Conservation (phyloP, 768 basidiomycete species). For the Termitomyces sp. region DNA sequence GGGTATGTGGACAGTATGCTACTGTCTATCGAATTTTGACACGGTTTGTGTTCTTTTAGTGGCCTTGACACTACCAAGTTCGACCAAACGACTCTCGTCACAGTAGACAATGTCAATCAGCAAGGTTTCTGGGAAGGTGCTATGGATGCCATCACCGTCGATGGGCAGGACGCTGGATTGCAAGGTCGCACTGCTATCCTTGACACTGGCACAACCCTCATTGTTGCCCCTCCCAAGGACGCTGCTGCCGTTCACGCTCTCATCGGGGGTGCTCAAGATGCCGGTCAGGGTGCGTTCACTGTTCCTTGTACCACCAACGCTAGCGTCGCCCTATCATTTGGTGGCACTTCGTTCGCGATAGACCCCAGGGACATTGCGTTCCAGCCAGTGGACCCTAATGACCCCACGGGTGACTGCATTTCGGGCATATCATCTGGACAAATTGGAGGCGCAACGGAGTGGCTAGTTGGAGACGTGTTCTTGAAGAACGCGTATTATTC, state of each 20-base stretch:
- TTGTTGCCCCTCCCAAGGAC: slow-evolving; percentile 35
- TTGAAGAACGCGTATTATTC: slow-evolving; percentile 76
- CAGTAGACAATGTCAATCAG: slow-evolving; percentile 55
- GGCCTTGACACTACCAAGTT: slow-evolving; percentile 70
- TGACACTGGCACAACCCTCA: slow-evolving; percentile 55
- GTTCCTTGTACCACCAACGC: slow-evolving; percentile 41
- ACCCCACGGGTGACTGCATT: slow-evolving; percentile 57
- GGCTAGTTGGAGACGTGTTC: slow-evolving; percentile 77
- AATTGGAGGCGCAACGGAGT: slow-evolving; percentile 54
- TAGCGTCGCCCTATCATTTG: slow-evolving; percentile 42
- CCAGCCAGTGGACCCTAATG: slow-evolving; percentile 39
- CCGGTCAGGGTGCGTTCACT: slow-evolving; percentile 44
- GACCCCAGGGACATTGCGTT: slow-evolving; percentile 63
- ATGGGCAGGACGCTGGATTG: slow-evolving; percentile 48
- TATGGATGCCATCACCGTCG: slow-evolving; percentile 52
- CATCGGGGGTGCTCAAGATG: slow-evolving; percentile 36
- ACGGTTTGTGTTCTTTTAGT: slow-evolving; percentile 14
- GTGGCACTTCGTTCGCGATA: slow-evolving; percentile 44
- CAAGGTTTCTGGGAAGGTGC: slow-evolving; percentile 79
- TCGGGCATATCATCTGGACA: slow-evolving; percentile 65
- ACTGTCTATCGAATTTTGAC: background rate
- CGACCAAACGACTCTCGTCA: slow-evolving; percentile 48
- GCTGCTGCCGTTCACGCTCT: slow-evolving; percentile 35
- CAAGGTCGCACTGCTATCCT: slow-evolving; percentile 66
- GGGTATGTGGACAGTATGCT: slow-evolving; percentile 30